These are phyloP conservation scores for Prunus mira DNA, from an alignment of 306 rosid species.

Conservation along the genomic window DNA sequence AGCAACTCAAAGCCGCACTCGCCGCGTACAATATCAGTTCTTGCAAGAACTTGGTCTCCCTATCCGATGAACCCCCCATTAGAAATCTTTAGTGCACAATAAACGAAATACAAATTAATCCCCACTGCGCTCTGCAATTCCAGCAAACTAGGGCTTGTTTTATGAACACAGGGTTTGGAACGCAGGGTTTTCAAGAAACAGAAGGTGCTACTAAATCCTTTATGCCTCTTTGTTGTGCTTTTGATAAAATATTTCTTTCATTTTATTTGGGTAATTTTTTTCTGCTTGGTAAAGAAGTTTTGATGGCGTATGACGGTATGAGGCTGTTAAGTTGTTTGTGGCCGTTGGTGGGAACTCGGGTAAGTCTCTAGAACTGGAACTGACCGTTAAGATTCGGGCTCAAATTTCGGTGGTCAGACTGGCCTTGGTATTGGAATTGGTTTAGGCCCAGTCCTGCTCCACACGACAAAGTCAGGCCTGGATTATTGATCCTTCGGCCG, in stretches of 20 bases:
- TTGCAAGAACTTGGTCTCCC: slow-evolving; percentile 68
- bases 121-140: not conserved
- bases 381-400: not conserved
- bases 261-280: not conserved
- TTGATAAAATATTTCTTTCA: too few relatives aligned
- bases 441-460: not conserved
- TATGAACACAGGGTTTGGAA: not conserved
- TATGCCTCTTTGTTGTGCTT: too few relatives aligned
- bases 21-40: slow-evolving; percentile 83
- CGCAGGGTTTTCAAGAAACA: too few relatives aligned
- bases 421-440: not conserved
- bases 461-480: too few relatives aligned
- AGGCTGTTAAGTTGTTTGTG: not conserved
- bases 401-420: not conserved
- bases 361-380: not conserved
- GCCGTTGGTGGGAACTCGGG: not conserved
- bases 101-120: not conserved
- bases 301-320: too few relatives aligned
- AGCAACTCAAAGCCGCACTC: slow-evolving; percentile 85
- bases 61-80: slow-evolving; percentile 50
- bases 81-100: not conserved
- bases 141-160: not conserved
- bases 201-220: too few relatives aligned
- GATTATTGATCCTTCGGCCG: too few relatives aligned
- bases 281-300: not conserved